phyloP scores from a whole-genome alignment of 306 rosid genomes.

The Prinsepia uniflora region DNA sequence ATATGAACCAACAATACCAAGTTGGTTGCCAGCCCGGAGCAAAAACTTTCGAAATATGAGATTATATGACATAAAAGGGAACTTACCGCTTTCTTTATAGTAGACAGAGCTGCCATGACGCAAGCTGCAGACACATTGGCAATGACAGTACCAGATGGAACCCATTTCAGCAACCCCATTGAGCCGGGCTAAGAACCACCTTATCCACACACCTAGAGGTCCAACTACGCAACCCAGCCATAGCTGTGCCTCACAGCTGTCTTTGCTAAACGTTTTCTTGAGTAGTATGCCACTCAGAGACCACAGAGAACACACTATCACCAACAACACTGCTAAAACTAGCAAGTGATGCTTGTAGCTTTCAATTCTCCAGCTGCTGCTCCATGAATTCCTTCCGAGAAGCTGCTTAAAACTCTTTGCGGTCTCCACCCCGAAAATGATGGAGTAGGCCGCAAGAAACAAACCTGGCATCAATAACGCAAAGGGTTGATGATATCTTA shows the following conservation, averaged over 20 bases:
- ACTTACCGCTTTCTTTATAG: conserved; percentile 49
- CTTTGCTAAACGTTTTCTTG: conserved; percentile 36
- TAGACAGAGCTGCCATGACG: conserved; percentile 71
- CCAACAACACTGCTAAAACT: conserved; percentile 32
- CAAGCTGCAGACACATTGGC: conserved; percentile 85
- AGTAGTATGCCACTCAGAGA: conserved; percentile 36
- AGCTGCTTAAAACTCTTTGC: conserved; percentile 62
- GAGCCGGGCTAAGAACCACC: conserved; percentile 68
- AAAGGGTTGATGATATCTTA: background rate
- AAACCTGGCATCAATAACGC: conserved; percentile 46
- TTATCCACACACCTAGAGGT: conserved; percentile 74
- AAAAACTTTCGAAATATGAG: background rate
- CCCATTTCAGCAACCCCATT: conserved; percentile 53
- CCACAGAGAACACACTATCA: conserved; percentile 47
- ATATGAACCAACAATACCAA: too few species aligned
- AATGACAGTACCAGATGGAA: conserved; percentile 69
- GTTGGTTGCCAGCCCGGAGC: too few species aligned
- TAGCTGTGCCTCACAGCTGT: conserved; percentile 34
- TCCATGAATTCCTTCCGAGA: conserved; percentile 30
- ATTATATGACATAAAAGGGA: background rate
- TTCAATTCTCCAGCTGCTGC: conserved; percentile 38
- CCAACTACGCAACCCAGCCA: conserved; percentile 81
- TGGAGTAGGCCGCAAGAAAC: conserved; percentile 61
- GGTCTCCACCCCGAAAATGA: conserved; percentile 66
- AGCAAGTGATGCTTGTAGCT: conserved; percentile 37